Conservation (phyloP, 192 early-diverging fungal species). For the Neocallimastix lanati region DNA sequence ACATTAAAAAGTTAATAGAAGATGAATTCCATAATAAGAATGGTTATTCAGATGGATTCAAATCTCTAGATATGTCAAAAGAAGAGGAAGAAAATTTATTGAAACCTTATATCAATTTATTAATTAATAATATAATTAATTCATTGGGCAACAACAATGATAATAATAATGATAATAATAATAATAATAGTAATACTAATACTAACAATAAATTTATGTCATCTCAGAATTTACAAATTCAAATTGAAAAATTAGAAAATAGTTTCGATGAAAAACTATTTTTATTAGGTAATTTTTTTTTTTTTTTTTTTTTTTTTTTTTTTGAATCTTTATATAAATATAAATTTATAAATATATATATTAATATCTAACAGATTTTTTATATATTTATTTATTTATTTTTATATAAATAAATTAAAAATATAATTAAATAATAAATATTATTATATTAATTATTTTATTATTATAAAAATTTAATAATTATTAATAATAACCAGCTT, state of each 20-base stretch:
- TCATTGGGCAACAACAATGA: neutral
- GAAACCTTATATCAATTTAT: neutral
- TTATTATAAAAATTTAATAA: too few species aligned
- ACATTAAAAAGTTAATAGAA: neutral
- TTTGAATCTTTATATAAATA: too few species aligned
- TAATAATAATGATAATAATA: neutral
- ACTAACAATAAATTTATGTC: neutral
- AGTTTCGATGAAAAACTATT: constrained; percentile 32
- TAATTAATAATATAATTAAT: neutral
- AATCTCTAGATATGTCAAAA: too few species aligned
- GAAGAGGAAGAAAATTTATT: neutral
- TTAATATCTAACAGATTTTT: too few species aligned
- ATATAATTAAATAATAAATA: too few species aligned
- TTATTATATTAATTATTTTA: too few species aligned
- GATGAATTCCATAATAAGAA: neutral
- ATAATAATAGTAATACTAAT: neutral
- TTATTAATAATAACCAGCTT: too few species aligned
- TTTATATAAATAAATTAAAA: too few species aligned
- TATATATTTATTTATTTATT: too few species aligned
- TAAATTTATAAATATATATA: too few species aligned
- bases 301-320: too few species aligned
- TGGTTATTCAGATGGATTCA: too few species aligned
- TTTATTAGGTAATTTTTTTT: constrained; percentile 4
- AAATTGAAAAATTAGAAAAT: neutral
- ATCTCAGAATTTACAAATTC: neutral